Evolutionary conservation across 495 filamentous ascomycete species (phyloP), one percentile per base, ranked within the genome.

Genomic region (Aspergillus coremiiformis): DNA sequence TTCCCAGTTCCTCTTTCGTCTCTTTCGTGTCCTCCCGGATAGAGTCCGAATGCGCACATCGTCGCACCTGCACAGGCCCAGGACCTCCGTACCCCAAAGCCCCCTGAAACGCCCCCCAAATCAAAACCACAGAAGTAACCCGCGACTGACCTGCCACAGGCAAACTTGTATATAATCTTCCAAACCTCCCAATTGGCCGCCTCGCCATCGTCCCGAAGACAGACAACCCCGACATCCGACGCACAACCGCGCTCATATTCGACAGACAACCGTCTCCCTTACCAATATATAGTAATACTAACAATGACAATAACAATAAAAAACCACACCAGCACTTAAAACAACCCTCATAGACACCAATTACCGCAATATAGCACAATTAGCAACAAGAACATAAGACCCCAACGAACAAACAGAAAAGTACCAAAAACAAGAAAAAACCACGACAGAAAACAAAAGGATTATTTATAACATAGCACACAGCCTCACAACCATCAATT

Each of bases 1-100:
- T 20, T 10, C 51, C 51, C 14, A 54, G 35, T 33, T 56, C 49
- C 17, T 57, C 21, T 4, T 56, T 37, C 2, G 55, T 41, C 22
- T 53, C 35, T 5, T 39, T 51, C 37, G 19, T 42, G 22, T 44
- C 39, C 39, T 27, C 17, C 29, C 50, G 44, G 6, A 23, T 37
- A 7, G 21, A 7, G 7, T 48, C 29, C 17, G 1, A 24, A 21
- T 29, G 17, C 2, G 45, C 27, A 32, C 19, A 48, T 20, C 45
- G 30, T 20, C 45, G 8, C 32, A n/a, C 32, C 21, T 24, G 43
- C 21, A n/a, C 14, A n/a, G 12, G 5, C 14, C 14, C 12, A 35
- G 32, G 32, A 14, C 14, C 14, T 4, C 44, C 26, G 19, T 8
- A 8, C n/a, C 44, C 23, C 32, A 35, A n/a, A 3, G 9, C 2